Evolutionary conservation across 2,329 filamentous ascomycete genomes (phyloP).

Genomic region (Bipolaris cookei): DNA sequence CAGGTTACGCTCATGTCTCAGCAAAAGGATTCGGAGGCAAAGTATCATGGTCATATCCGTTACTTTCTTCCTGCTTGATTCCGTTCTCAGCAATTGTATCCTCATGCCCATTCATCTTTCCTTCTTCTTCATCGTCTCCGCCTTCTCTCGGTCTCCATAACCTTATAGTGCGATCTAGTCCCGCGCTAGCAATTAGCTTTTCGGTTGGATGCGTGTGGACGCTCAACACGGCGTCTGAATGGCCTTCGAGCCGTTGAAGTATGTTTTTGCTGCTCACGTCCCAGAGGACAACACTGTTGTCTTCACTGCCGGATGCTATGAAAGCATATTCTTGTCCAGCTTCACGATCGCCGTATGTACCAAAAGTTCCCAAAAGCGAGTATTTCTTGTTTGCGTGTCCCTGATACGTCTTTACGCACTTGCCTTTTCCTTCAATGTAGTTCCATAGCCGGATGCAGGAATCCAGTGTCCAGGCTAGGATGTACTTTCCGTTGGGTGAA

Average conservation of each 20-base stretch:
- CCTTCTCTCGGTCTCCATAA: conserved; percentile 57
- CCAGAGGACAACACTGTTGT: conserved; percentile 86
- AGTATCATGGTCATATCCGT: conserved; percentile 28
- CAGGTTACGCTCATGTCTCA: conserved; percentile 6
- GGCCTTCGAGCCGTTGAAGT: conserved; percentile 68
- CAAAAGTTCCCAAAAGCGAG: conserved; percentile 85
- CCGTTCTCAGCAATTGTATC: conserved; percentile 2
- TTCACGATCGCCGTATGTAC: conserved; percentile 59
- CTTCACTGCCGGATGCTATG: conserved; percentile 83
- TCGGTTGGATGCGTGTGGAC: conserved; percentile 65
- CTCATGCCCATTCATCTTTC: not conserved
- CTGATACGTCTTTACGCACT: conserved; percentile 96
- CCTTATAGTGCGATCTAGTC: conserved; percentile 66
- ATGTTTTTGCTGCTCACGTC: conserved; percentile 86
- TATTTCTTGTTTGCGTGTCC: conserved; percentile 85
- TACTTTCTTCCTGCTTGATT: conserved; percentile 5
- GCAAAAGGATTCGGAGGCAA: conserved; percentile 32
- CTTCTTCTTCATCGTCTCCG: not conserved
- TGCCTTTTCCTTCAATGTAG: conserved; percentile 86
- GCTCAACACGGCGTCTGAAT: conserved; percentile 64
- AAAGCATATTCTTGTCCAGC: conserved; percentile 59
- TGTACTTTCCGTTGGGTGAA: conserved; percentile 89
- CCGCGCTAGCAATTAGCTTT: conserved; percentile 65
- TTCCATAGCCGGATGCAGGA: conserved; percentile 92
- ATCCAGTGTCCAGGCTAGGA: conserved; percentile 91